Percentiles rank a stretch among this genome's conserved stretches.
Evolutionary conservation across 1,284 basidiomycete genomes (phyloP).

Genomic region (Cystobasidiaceae sp.): DNA sequence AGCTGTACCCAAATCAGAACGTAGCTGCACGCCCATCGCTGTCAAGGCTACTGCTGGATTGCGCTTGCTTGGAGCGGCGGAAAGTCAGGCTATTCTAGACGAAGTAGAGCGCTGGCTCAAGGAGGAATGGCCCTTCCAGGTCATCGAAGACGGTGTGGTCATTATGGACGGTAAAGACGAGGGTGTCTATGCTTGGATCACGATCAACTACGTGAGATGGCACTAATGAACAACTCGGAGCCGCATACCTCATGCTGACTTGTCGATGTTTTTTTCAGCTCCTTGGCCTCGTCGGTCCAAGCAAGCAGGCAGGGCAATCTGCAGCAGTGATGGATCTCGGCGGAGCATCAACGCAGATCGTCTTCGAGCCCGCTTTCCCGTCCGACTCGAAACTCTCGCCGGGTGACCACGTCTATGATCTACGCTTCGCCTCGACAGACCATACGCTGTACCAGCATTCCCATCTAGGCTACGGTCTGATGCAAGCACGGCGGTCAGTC

Average conservation of each 20-base stretch:
- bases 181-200: constrained; percentile 97
- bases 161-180: constrained; percentile 98
- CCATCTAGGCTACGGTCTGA: constrained; percentile 92
- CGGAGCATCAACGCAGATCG: constrained; percentile 95
- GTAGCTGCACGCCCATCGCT: constrained; percentile 75
- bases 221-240: too few relatives aligned
- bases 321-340: constrained; percentile 94
- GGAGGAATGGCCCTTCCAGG: constrained; percentile 65
- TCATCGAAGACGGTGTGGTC: constrained; percentile 62
- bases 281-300: constrained; percentile 64
- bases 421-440: constrained; percentile 66
- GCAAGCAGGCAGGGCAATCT: constrained; percentile 54
- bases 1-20: constrained; percentile 66
- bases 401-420: constrained; percentile 89
- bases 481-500: constrained; percentile 77
- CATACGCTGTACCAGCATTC: constrained; percentile 84
- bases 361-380: constrained; percentile 77
- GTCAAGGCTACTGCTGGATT: constrained; percentile 96
- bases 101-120: constrained; percentile 66
- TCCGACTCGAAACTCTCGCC: constrained; percentile 58
- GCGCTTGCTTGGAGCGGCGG: constrained; percentile 62
- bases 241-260: too few relatives aligned
- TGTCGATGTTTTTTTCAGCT: constrained; percentile 51
- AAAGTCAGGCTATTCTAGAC: constrained; percentile 69
- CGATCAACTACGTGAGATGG: constrained; percentile 69